A percentile compares a stretch with the other conserved stretches of the same genome.
phyloP scores from a whole-genome alignment of 768 basidiomycete species.

The Pholiota molesta region DNA sequence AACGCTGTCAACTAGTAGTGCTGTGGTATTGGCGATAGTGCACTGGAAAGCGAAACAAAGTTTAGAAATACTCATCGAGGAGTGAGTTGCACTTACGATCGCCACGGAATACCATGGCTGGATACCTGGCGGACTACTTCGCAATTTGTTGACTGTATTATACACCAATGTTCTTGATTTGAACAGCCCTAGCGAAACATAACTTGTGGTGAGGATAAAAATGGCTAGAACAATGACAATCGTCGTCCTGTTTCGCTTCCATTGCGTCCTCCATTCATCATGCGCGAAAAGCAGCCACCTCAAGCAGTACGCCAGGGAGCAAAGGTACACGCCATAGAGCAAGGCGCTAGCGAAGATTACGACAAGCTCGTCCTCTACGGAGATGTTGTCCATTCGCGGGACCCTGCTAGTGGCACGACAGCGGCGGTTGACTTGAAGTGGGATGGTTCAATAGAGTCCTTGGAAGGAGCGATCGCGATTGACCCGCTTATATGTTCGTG shows the following conservation, averaged over 20 bases:
- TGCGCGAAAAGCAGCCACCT: neutral
- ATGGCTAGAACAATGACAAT: neutral
- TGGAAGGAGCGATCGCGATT: neutral
- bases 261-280: neutral
- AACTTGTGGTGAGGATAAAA: neutral
- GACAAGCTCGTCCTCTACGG: neutral
- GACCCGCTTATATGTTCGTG: neutral
- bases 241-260: neutral
- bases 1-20: slow-evolving; percentile 4
- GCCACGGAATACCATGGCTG: slow-evolving; percentile 3
- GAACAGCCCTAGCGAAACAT: neutral
- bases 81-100: neutral
- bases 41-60: neutral
- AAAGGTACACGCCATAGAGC: slow-evolving; percentile 1
- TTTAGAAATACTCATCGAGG: neutral
- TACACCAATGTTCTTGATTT: slow-evolving; percentile 3
- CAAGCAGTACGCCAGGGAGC: neutral
- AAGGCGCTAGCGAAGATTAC: neutral
- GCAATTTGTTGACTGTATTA: neutral
- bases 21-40: slow-evolving; percentile 2
- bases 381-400: neutral
- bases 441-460: neutral
- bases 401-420: neutral
- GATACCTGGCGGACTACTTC: neutral
- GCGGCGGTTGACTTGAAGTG: neutral